These are phyloP conservation scores for Parachaetomium inaequale DNA, from an alignment of 495 filamentous ascomycete species.

Conservation along the genomic window DNA sequence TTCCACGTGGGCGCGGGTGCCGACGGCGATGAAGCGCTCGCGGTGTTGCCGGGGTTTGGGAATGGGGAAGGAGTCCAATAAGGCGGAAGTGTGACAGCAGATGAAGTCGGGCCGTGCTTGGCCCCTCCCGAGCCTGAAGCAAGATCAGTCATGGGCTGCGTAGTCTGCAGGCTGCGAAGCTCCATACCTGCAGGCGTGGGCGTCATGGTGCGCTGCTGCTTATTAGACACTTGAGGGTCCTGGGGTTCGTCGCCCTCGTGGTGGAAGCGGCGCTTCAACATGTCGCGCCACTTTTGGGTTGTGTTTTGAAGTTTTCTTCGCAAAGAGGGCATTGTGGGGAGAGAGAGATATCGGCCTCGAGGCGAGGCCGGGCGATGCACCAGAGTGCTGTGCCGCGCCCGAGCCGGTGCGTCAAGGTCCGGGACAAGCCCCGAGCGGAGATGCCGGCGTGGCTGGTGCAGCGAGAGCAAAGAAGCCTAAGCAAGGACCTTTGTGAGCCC, in stretches of 20 bases:
- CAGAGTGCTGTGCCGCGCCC: background rate
- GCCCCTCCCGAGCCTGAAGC: background rate
- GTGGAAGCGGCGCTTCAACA: background rate
- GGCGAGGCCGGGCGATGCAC: background rate
- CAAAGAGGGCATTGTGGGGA: background rate
- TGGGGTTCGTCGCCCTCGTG: background rate
- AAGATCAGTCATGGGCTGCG: background rate
- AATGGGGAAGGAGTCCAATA: background rate
- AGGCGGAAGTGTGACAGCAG: background rate
- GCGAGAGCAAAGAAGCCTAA: background rate
- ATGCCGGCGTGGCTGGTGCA: background rate
- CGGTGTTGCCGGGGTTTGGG: background rate
- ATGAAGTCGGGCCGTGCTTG: background rate
- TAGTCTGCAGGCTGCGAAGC: background rate
- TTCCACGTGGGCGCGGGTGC: background rate
- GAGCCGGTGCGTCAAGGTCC: background rate
- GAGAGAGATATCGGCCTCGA: background rate
- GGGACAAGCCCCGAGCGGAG: background rate
- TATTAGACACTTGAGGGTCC: background rate
- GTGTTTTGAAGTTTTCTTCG: background rate
- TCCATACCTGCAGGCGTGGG: background rate
- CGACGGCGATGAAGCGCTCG: background rate
- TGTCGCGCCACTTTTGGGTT: background rate
- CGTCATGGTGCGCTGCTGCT: background rate
- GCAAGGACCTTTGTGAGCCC: no score